Evolutionary conservation across 2,329 filamentous ascomycete genomes (phyloP), one percentile per base, ranked within the genome.

Genomic region (Aureobasidium sp.): DNA sequence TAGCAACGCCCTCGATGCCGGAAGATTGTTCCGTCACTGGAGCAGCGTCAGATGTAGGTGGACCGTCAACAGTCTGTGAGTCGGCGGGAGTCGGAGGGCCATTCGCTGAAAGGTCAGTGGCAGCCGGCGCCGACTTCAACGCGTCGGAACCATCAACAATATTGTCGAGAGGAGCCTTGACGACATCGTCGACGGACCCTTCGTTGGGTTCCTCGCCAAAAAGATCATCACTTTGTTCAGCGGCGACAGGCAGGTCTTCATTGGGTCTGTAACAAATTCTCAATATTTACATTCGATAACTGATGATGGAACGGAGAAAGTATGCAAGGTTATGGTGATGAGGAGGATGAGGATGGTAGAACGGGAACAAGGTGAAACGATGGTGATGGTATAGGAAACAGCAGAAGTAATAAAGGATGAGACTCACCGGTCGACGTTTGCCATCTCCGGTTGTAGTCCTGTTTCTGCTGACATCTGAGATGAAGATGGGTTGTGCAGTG

Each of bases 381-480:
- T 8, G 37, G 11, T 22, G 31, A 34, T 20, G 52, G 25, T 44
- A 63, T 61, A 55, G 11, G 27, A 29, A 22, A 45, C 65, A 52
- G 37, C 45, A 37, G 36, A 69, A 66, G 20, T 20, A 66, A 67
- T 65, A 68, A 27, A 39, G 63, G 68, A 71, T 68, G 69, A 71
- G 70, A 82, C 84, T 81, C 77, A 87, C 84, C 83, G 83, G 71
- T 86, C 84, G 68, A 82, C 75, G 48, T 80, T 77, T 64, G 52
- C 49, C 61, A 62, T 56, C 61, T 58, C 61, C 44, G 61, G 61
- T 62, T 49, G 61, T 34, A 52, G 53, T 55, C 48, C 59, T 61
- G 59, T 47, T 53, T 61, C 59, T 47, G 49, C 31, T 47, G 59
- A 61, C 57, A 60, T 60, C 45, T 60, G 47, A 61, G 47, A 45